Conservation (phyloP, 495 filamentous ascomycete species). For the Hypoxylon lienhwacheense region DNA sequence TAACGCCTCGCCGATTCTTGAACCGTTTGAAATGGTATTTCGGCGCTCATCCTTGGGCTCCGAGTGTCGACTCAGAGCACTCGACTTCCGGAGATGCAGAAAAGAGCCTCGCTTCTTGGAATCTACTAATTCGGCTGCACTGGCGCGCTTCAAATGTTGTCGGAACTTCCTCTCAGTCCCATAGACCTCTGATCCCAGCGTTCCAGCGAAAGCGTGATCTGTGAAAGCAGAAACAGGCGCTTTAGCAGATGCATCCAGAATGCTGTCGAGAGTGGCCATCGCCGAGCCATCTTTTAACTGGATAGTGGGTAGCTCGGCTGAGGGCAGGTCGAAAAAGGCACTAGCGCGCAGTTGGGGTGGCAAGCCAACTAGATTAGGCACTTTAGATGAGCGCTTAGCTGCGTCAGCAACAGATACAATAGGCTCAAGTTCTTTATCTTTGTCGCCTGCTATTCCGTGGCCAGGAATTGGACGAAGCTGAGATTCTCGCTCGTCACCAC, state of each 20-base stretch:
- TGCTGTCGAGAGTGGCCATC: conserved; percentile 85
- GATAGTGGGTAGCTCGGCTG: conserved; percentile 53
- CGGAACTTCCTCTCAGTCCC: conserved; percentile 52
- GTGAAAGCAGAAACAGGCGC: conserved; percentile 95
- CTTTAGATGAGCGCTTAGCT: conserved; percentile 45
- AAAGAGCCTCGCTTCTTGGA: conserved; percentile 44
- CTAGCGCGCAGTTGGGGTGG: conserved; percentile 89
- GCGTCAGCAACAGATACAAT: conserved; percentile 34
- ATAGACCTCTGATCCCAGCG: conserved; percentile 67
- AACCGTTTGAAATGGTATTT: conserved; percentile 20
- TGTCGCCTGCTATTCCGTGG: conserved; percentile 9
- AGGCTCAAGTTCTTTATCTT: conserved; percentile 19
- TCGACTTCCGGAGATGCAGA: conserved; percentile 40
- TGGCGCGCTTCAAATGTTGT: conserved; percentile 35
- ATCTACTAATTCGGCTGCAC: conserved; percentile 28
- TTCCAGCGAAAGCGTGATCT: conserved; percentile 84
- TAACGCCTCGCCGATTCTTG: conserved; percentile 11
- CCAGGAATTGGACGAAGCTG: not conserved
- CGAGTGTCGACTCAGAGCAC: conserved; percentile 35
- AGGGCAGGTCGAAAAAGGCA: conserved; percentile 81
- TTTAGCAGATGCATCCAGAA: conserved; percentile 88
- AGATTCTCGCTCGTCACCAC: conserved; percentile 6
- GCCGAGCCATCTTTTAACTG: conserved; percentile 79
- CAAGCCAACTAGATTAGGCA: conserved; percentile 54
- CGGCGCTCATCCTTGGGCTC: conserved; percentile 26